Conservation (phyloP, 139 green algal genomes). For the Microglena sp. region DNA sequence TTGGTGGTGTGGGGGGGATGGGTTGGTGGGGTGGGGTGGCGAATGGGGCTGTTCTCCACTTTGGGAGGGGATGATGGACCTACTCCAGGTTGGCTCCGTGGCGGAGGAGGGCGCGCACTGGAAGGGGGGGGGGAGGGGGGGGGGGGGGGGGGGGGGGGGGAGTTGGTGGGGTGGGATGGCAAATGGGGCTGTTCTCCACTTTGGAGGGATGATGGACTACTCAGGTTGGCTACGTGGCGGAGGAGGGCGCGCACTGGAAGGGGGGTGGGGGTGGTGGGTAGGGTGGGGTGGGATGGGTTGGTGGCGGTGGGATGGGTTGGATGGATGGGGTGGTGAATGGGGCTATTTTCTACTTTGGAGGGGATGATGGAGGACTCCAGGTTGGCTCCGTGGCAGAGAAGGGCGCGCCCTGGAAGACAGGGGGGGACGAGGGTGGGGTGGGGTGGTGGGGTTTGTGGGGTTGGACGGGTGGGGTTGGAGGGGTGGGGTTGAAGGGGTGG, state of each 20-base stretch:
- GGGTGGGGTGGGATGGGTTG: neutral
- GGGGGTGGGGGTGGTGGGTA: neutral
- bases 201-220: slow-evolving; percentile 20
- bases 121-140: neutral
- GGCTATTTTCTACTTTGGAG: slow-evolving; percentile 21
- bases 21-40: slow-evolving; percentile 9
- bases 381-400: slow-evolving; percentile 32
- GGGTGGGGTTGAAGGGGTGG: too few relatives aligned
- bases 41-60: slow-evolving; percentile 26
- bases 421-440: neutral
- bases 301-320: slow-evolving; percentile 8
- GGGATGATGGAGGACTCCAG: slow-evolving; percentile 22
- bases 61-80: slow-evolving; percentile 19
- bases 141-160: neutral
- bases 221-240: slow-evolving; percentile 26
- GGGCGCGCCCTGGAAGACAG: slow-evolving; percentile 21
- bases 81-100: slow-evolving; percentile 27
- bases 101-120: slow-evolving; percentile 35
- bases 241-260: slow-evolving; percentile 33
- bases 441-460: neutral
- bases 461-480: too few relatives aligned
- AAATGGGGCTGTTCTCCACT: slow-evolving; percentile 26
- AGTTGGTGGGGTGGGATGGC: slow-evolving; percentile 9
- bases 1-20: neutral
- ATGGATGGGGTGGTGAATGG: slow-evolving; percentile 21